A percentile compares a stretch with the other conserved stretches of the same genome.
These are phyloP conservation scores for Geotrichum candidum DNA, from an alignment of 1,139 yeast species.

Conservation along the genomic window DNA sequence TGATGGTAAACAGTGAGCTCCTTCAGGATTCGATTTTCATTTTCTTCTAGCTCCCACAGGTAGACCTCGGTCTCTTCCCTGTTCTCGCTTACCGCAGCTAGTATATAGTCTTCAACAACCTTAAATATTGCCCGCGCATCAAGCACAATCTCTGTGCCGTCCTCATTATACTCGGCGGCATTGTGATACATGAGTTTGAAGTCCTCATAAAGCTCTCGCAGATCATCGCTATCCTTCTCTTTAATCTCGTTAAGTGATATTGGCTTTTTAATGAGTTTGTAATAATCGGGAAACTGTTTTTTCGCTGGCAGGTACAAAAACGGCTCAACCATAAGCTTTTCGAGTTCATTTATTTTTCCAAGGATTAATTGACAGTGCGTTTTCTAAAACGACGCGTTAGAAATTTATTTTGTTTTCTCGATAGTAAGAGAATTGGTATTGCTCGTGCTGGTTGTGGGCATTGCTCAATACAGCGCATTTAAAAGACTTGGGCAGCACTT, in stretches of 20 bases:
- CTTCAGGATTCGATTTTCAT: constrained; percentile 20
- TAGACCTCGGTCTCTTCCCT: constrained; percentile 7
- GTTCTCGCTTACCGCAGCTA: constrained; percentile 14
- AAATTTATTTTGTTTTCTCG: background rate
- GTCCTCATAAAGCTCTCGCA: constrained; percentile 59
- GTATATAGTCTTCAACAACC: constrained; percentile 43
- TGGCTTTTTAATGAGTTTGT: constrained; percentile 56
- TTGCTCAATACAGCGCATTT: background rate
- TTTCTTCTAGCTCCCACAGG: constrained; percentile 18
- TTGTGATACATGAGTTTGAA: constrained; percentile 67
- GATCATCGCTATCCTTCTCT: constrained; percentile 44
- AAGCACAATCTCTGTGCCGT: constrained; percentile 67
- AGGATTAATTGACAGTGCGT: background rate
- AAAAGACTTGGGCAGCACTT: background rate
- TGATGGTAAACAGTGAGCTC: constrained; percentile 25
- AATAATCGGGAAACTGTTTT: constrained; percentile 76
- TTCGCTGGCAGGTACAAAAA: constrained; percentile 67
- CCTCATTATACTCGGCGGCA: constrained; percentile 75
- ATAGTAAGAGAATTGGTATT: background rate
- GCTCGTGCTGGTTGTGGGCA: background rate
- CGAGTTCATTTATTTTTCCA: background rate
- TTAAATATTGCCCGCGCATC: constrained; percentile 58
- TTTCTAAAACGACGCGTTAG: background rate
- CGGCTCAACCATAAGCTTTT: constrained; percentile 40
- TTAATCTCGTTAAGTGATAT: constrained; percentile 61